These are phyloP conservation scores for Pleurotus tuber-regium DNA, from an alignment of 768 basidiomycete genomes.

Conservation along the genomic window DNA sequence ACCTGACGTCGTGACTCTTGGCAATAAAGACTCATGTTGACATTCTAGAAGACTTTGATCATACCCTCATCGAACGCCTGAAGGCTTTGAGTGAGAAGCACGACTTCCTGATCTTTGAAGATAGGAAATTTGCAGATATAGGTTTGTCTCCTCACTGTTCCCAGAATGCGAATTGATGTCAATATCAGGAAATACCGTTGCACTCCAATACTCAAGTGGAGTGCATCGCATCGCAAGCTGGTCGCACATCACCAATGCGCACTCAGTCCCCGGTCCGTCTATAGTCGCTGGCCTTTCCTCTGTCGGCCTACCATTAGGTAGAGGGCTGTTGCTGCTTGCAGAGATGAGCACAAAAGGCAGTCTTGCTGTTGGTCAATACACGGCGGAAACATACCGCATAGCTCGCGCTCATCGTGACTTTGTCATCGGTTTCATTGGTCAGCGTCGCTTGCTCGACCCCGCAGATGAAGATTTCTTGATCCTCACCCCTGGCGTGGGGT, in stretches of 20 bases:
- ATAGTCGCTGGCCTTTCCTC: conserved; percentile 87
- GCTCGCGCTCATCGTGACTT: conserved; percentile 80
- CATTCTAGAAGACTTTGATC: conserved; percentile 89
- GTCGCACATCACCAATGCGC: conserved; percentile 97
- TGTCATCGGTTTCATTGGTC: conserved; percentile 96
- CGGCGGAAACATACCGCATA: conserved; percentile 82
- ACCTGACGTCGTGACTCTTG: conserved; percentile 12
- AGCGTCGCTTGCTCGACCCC: conserved; percentile 68
- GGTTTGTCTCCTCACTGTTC: conserved; percentile 45
- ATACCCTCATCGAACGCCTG: conserved; percentile 64
- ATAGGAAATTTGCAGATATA: conserved; percentile 98
- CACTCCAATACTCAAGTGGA: conserved; percentile 90
- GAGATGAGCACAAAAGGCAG: conserved; percentile 95
- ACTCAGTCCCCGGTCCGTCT: conserved; percentile 93
- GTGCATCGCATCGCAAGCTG: conserved; percentile 92
- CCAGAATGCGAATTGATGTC: conserved; percentile 11
- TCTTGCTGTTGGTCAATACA: conserved; percentile 82
- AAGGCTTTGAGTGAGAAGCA: conserved; percentile 71
- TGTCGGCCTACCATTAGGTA: conserved; percentile 78
- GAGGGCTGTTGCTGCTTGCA: conserved; percentile 88
- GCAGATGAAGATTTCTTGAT: conserved; percentile 81
- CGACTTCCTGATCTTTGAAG: conserved; percentile 97
- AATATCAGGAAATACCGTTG: conserved; percentile 86
- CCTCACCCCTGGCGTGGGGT: conserved; percentile 89
- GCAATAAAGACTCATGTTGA: conserved; percentile 88